These are phyloP conservation scores for Tulasnella sp. DNA, from an alignment of 768 basidiomycete genomes.

Conservation along the genomic window DNA sequence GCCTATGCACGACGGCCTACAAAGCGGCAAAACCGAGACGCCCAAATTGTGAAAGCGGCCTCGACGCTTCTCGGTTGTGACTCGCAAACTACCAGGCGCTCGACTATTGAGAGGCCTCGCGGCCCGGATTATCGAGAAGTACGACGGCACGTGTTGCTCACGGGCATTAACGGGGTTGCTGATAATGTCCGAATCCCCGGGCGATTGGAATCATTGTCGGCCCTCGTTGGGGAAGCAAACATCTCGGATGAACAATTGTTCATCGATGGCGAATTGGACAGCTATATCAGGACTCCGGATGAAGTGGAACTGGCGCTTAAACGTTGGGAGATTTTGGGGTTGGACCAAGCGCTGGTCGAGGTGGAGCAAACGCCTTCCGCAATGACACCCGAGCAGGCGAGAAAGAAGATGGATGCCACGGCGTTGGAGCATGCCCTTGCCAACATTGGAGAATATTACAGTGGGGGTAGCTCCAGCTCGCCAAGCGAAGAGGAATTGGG, in stretches of 20 bases:
- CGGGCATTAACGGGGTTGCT: neutral
- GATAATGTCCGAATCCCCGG: conserved; percentile 21
- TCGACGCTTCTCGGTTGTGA: conserved; percentile 12
- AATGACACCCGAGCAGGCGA: neutral
- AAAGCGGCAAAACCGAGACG: neutral
- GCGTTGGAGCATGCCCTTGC: neutral
- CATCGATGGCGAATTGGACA: conserved; percentile 53
- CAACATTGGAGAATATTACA: too few species aligned
- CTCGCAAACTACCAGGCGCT: too few species aligned
- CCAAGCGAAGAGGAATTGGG: too few species aligned
- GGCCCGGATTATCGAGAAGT: neutral
- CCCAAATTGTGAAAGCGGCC: neutral
- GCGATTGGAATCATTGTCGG: conserved; percentile 40
- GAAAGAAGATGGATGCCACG: neutral
- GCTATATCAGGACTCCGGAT: conserved; percentile 39
- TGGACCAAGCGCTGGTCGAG: too few species aligned
- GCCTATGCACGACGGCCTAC: conserved; percentile 6
- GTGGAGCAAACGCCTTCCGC: neutral
- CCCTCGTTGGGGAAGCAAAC: conserved; percentile 23
- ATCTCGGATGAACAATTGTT: conserved; percentile 65
- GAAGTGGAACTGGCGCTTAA: conserved; percentile 37
- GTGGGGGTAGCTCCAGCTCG: too few species aligned
- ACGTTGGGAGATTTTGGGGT: too few species aligned
- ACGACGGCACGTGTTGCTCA: conserved; percentile 1
- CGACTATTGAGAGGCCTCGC: neutral